These are phyloP conservation scores for Nyctanthes arbortristis DNA, from an alignment of 257 asterid species.

Conservation along the genomic window DNA sequence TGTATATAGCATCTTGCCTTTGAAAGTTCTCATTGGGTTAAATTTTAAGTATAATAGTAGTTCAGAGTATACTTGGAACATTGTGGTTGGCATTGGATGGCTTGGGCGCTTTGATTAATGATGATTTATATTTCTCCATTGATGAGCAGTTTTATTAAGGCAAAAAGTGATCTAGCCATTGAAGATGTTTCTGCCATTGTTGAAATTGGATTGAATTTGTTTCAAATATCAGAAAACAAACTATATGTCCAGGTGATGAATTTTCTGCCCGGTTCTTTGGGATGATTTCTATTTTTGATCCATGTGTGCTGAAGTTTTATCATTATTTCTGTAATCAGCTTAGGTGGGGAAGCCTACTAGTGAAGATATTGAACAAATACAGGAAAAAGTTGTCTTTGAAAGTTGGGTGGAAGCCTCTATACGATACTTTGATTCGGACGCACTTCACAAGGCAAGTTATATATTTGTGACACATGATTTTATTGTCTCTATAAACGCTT, in stretches of 20 bases:
- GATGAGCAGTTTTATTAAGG: slow-evolving; percentile 74
- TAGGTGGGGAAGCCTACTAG: slow-evolving; percentile 95
- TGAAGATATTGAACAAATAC: slow-evolving; percentile 77
- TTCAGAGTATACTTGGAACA: slow-evolving; percentile 15
- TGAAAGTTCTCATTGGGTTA: slow-evolving; percentile 20
- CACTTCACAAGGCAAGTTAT: slow-evolving; percentile 82
- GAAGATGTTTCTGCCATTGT: slow-evolving; percentile 76
- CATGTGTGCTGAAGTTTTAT: slow-evolving; percentile 29
- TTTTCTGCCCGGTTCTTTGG: slow-evolving; percentile 23
- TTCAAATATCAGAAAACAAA: slow-evolving; percentile 67
- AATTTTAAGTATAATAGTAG: neutral
- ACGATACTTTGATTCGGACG: slow-evolving; percentile 70
- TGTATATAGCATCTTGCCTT: slow-evolving; percentile 11
- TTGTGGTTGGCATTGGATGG: slow-evolving; percentile 2
- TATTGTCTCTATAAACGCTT: slow-evolving; percentile 12
- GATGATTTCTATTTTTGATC: slow-evolving; percentile 20
- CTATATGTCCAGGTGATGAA: slow-evolving; percentile 75
- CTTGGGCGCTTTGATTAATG: slow-evolving; percentile 27
- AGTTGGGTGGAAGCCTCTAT: slow-evolving; percentile 90
- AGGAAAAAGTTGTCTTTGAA: slow-evolving; percentile 71
- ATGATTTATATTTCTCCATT: slow-evolving; percentile 25
- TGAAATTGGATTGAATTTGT: slow-evolving; percentile 72
- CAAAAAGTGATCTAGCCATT: slow-evolving; percentile 75
- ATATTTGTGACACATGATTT: neutral
- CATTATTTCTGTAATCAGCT: slow-evolving; percentile 58